Base-by-base conservation (phyloP, 768 basidiomycete species). In the Auriscalpium vulgare region DNA sequence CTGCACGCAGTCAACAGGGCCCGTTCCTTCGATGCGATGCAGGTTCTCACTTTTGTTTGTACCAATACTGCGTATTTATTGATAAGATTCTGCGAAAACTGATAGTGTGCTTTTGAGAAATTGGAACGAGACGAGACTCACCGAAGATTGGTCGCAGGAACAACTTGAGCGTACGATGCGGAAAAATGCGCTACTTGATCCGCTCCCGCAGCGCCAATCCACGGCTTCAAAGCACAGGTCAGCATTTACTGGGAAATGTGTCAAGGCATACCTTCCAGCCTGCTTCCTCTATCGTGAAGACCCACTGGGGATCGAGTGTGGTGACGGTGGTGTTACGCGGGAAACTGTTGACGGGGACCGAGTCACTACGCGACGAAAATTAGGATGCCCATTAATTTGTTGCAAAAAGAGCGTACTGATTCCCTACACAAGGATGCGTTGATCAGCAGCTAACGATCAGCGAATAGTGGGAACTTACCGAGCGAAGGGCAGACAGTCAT, bases 51-150 rank as follows among this genome's bases (percentile, higher is more conserved):
- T 81, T 83, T 62, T 71, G 70, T 59, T 78, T 81, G 63, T 84
- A 84, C 81, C 81, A 82, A 58, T 80, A 84, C 8, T 78, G 74
- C 8, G 79, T 79, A 58, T 84, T 85, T 56, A 85, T 58, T 0
- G 82, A 82, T 37, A 85, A 77, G 40, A 85, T 78, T 17, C 78
- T 82, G 62, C 47, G 5, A 45, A 47, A 8, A n/a, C 23, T 40
- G 50, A 34, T 10, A 10, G 1, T 23, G 49, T 1, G 29, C 2
- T 13, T 19, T 23, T 10, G 11, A 23, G 46, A 17, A n/a, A 50
- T 17, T 16, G 8, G 29, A 6, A 16, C 10, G 51, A 23, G 46
- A 6, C 17, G 10, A 9, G 8, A 53, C 58, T 2, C 58, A 78
- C 79, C 76, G 69, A 35, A 83, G 66, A 34, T 74, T 74, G 43